Conservation (phyloP, 768 basidiomycete genomes). For the Phylloporus sp. region DNA sequence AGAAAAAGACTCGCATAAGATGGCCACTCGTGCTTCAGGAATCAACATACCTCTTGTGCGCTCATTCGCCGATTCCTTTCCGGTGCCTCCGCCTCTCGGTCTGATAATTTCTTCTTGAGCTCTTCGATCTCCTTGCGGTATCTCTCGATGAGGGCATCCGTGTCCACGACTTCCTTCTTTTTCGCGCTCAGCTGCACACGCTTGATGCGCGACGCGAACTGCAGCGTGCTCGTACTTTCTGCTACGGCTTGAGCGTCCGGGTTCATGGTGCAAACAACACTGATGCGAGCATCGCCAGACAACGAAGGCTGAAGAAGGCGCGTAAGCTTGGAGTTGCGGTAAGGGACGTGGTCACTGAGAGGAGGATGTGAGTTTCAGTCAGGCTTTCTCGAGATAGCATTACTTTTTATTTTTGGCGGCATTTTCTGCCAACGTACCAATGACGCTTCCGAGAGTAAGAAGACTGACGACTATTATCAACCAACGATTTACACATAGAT, state of each 20-base stretch:
- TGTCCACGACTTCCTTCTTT: constrained; percentile 92
- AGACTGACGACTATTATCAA: constrained; percentile 43
- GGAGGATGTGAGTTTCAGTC: not conserved
- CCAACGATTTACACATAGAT: not conserved
- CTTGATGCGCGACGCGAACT: constrained; percentile 90
- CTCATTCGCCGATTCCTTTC: constrained; percentile 38
- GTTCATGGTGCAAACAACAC: constrained; percentile 94
- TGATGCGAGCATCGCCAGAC: constrained; percentile 92
- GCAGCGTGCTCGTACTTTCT: constrained; percentile 84
- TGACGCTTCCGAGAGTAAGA: constrained; percentile 89
- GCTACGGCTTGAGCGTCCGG: constrained; percentile 72
- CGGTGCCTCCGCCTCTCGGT: constrained; percentile 62
- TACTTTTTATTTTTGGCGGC: constrained; percentile 69
- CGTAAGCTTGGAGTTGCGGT: constrained; percentile 92
- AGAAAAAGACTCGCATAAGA: not conserved
- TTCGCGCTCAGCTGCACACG: constrained; percentile 81
- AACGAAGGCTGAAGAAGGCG: constrained; percentile 92
- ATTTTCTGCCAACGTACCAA: constrained; percentile 87
- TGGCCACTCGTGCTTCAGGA: not conserved
- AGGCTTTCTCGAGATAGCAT: constrained; percentile 4
- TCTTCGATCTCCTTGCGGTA: constrained; percentile 94
- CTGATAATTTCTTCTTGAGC: constrained; percentile 66
- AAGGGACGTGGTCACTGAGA: constrained; percentile 82
- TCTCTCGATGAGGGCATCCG: constrained; percentile 87
- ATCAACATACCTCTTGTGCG: constrained; percentile 37